phyloP scores from a whole-genome alignment of 2,329 filamentous ascomycete genomes.

The Pyricularia pennisetigena region DNA sequence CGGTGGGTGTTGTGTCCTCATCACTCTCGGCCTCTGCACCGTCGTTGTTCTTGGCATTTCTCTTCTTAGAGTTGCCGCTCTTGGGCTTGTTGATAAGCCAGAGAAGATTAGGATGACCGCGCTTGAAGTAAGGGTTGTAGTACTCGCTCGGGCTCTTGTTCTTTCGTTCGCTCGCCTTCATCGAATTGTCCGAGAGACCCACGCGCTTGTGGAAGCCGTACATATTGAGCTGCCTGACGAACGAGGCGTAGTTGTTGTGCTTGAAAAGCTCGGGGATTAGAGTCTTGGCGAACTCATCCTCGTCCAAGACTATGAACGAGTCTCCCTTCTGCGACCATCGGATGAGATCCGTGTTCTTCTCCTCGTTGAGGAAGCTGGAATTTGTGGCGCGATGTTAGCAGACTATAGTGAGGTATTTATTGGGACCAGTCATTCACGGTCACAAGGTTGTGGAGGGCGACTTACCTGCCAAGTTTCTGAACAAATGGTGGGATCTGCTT shows the following conservation, averaged over 20 bases:
- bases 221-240: conserved; percentile 92
- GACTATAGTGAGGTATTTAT: neutral
- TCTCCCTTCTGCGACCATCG: conserved; percentile 95
- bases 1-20: conserved; percentile 51
- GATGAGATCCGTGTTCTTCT: conserved; percentile 88
- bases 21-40: conserved; percentile 64
- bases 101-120: conserved; percentile 81
- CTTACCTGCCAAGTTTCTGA: conserved; percentile 92
- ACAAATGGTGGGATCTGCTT: conserved; percentile 98
- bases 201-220: conserved; percentile 97
- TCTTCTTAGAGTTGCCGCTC: conserved; percentile 51
- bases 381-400: conserved; percentile 7
- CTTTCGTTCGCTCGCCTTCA: conserved; percentile 94
- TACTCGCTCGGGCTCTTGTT: conserved; percentile 98
- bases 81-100: conserved; percentile 97
- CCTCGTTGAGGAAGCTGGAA: conserved; percentile 79
- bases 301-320: conserved; percentile 92
- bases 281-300: conserved; percentile 96
- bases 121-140: conserved; percentile 91
- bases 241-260: conserved; percentile 96
- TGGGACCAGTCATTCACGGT: neutral
- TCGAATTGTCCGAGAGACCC: conserved; percentile 89
- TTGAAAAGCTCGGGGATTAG: conserved; percentile 98
- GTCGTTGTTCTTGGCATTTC: conserved; percentile 41
- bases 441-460: conserved; percentile 6